phyloP scores from a whole-genome alignment of 2,329 filamentous ascomycete genomes.

The Dendrostoma leiphaemia region DNA sequence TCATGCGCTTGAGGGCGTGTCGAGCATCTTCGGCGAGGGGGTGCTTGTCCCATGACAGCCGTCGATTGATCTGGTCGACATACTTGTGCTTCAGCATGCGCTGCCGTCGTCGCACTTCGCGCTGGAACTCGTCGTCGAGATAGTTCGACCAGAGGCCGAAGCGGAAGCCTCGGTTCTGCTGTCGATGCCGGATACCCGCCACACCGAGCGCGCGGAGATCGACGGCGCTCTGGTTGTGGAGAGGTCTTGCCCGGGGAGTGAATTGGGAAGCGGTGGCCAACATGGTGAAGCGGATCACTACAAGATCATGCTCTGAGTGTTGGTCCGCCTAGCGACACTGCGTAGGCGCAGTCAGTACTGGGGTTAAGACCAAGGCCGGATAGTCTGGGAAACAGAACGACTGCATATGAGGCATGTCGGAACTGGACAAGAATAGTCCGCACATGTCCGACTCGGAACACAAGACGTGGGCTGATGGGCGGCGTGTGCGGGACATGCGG shows the following conservation, averaged over 20 bases:
- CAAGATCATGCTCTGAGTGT: slow-evolving; percentile 5
- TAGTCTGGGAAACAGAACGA: background rate
- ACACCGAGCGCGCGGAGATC: slow-evolving; percentile 19
- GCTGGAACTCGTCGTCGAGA: slow-evolving; percentile 38
- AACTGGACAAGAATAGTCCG: too few relatives aligned
- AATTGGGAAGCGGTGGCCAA: slow-evolving; percentile 31
- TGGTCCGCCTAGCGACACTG: background rate
- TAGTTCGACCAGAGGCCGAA: slow-evolving; percentile 47
- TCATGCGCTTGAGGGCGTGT: slow-evolving; percentile 38
- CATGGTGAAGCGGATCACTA: slow-evolving; percentile 25
- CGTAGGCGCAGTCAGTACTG: background rate
- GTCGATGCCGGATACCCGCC: slow-evolving; percentile 25
- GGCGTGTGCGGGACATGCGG: background rate
- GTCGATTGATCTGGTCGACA: slow-evolving; percentile 42
- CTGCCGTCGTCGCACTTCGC: slow-evolving; percentile 43
- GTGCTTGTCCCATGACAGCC: slow-evolving; percentile 44
- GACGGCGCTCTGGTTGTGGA: slow-evolving; percentile 21
- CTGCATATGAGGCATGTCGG: background rate
- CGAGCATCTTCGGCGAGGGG: slow-evolving; percentile 33
- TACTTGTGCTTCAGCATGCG: slow-evolving; percentile 44
- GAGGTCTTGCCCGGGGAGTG: slow-evolving; percentile 26
- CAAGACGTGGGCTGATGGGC: background rate
- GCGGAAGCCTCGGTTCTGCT: slow-evolving; percentile 47
- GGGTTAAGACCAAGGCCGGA: background rate
- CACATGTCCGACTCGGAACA: too few relatives aligned